These are phyloP conservation scores for Colletotrichum sp. DNA, from an alignment of 2,329 filamentous ascomycete genomes.

Conservation along the genomic window DNA sequence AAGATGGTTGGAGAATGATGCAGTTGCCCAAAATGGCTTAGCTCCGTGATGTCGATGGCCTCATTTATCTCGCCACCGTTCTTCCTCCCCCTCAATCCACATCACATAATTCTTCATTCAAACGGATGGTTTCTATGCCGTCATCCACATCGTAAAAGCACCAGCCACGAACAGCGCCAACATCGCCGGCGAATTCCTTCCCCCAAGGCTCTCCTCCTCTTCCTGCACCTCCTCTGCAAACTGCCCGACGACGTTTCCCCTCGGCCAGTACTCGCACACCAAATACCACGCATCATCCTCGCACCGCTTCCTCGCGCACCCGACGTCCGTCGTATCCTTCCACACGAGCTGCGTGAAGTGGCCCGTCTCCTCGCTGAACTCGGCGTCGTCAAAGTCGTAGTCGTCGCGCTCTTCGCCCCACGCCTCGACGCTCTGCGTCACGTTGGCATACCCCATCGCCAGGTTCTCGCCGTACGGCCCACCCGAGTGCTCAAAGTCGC, in stretches of 20 bases:
- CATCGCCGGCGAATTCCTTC: background rate
- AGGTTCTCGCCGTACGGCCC: constrained; percentile 79
- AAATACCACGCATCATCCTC: constrained; percentile 62
- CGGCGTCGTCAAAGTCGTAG: constrained; percentile 64
- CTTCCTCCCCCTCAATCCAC: background rate
- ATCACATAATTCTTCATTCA: background rate
- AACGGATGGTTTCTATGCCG: background rate
- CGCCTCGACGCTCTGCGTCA: constrained; percentile 61
- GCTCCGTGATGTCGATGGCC: background rate
- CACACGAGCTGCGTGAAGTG: constrained; percentile 80
- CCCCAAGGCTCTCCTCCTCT: background rate
- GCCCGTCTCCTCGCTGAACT: constrained; percentile 65
- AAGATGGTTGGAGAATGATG: background rate
- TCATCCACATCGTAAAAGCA: background rate
- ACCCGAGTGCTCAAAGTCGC: constrained; percentile 60
- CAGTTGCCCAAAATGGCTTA: background rate
- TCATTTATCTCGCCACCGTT: background rate
- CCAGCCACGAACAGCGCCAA: background rate
- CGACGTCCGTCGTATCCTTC: constrained; percentile 65
- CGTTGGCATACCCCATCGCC: constrained; percentile 68
- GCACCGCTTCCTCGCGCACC: constrained; percentile 47
- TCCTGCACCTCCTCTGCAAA: constrained; percentile 41
- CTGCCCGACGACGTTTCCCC: constrained; percentile 65
- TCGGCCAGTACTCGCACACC: constrained; percentile 73
- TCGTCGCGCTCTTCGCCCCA: constrained; percentile 67